Percentiles rank a stretch among this genome's conserved stretches.
Conservation (phyloP, 1,284 basidiomycete species). For the Microbotryum intermedium region DNA sequence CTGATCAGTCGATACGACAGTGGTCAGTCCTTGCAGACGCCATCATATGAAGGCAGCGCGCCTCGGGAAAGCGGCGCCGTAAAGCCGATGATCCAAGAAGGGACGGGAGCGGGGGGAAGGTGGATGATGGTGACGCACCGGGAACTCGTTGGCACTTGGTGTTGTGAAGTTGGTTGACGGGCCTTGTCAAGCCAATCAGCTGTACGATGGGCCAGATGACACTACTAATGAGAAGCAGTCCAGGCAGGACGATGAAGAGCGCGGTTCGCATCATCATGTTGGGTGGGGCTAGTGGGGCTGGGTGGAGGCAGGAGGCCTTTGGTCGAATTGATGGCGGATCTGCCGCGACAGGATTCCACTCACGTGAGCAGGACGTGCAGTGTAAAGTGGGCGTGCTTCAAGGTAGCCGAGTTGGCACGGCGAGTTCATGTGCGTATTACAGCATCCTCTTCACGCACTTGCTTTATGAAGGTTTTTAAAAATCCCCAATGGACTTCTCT, state of each 20-base stretch:
- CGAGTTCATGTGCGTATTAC: no score
- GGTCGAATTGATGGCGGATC: no score
- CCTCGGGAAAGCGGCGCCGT: neutral
- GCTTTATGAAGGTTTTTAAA: no score
- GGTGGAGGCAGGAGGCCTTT: no score
- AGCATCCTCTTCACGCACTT: no score
- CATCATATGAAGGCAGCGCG: neutral
- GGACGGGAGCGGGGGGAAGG: no score
- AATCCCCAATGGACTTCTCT: no score
- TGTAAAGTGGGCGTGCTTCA: no score
- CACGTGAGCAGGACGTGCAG: no score
- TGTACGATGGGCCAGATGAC: slow-evolving; percentile 2
- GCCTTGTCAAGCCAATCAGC: slow-evolving; percentile 1
- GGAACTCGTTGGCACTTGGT: slow-evolving; percentile 8
- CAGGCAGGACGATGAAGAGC: neutral
- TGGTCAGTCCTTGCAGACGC: neutral
- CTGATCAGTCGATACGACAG: neutral
- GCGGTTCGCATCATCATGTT: slow-evolving; percentile 1
- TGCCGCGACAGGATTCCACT: no score
- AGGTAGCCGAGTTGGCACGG: no score
- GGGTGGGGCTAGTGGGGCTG: neutral
- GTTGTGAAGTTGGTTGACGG: slow-evolving; percentile 13
- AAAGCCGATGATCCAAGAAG: neutral
- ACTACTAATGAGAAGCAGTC: neutral
- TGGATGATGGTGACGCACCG: slow-evolving; percentile 4